Base-by-base conservation (phyloP, 768 basidiomycete genomes). In the Psilocybe azurescens region DNA sequence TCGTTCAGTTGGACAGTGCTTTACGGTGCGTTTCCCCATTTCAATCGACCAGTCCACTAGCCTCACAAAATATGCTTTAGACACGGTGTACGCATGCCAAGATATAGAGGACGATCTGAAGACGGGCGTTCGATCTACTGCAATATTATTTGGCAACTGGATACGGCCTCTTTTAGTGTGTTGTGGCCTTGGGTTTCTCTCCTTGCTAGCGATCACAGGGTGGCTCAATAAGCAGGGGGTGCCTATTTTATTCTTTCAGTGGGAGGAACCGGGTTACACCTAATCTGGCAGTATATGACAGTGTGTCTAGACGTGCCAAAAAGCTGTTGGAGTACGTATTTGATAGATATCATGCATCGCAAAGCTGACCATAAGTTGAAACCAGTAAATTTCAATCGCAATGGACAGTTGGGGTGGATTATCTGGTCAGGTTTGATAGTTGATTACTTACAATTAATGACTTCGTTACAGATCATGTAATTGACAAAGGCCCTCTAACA, bases 1-100 rank as follows among this genome's bases (percentile, higher is more conserved):
- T 36, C 9, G 33, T 9, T 11, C 60, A 83, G 81, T 50, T 83
- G 81, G 81, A 83, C 81, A 1, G 80, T 83, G 81, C 65, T 82
- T 41, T 83, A 83, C 60, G 81, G 81, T 81, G 66, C 14, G 62
- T 36, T 10, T 16, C 29, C 41, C 38, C 8, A 44, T 58, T 33
- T 20, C 32, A 33, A 28, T 29, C 16, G 10, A 39, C 7, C 7
- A 39, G 8, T 10, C 44, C 58, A 44, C 5, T 39, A 53, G 2
- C 55, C 61, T 14, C 33, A 47, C 32, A 11, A 32, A 8, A 30
- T 3, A 11, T 20, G 38, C 6, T 2, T 49, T 13, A 73, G 82
- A 91, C 72, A 89, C 89, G 7, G 87, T 90, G 62, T 93, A 94
- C 70, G 91, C 89, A 16, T 91, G 89, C 71, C 85, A 92, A 78